Base-by-base conservation (phyloP, 176 grass and related monocot genomes). In the Alopecurus myosuroides region DNA sequence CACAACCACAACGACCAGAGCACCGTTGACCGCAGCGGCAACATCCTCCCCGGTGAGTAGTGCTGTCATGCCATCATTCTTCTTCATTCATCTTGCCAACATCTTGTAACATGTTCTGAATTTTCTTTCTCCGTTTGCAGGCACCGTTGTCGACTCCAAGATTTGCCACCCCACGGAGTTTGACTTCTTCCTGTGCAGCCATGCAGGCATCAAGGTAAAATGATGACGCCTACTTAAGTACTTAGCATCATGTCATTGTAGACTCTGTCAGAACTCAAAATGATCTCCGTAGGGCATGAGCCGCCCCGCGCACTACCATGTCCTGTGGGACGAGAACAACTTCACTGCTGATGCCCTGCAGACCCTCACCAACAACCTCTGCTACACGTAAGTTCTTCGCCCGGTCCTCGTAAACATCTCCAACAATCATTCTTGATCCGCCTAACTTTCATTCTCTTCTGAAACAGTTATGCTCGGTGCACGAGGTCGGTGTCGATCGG, bases 141-240 rank as follows among this genome's bases (percentile, higher is more conserved):
- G 97, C 56, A 98, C 93, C 37, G 88, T 98, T 19, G 93, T 98
- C 9, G 97, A 98, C 76, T 87, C 85, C 19, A 95, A 90, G 85
- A 98, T 98, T 56, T 98, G 93, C 76, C 97, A 98, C 34, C 97
- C 97, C 12, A 98, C 93, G 9, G 93, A 95, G 70, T 98, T 98
- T 5, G 93, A 95, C 20, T 98, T 95, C 69, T 98, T 92, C 81
- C 72, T 98, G 33, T 95, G 97, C 87, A 98, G 97, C 82, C 96
- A 98, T 85, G 93, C 96, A 30, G 96, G 96, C 35, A 95, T 98
- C 26, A 90, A 95, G 84, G 91, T 92, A 81, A 64, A 12, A 61
- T 20, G 30, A 58, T 41, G 6, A 0, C 26, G 9, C 72, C 14
- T 36, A 5, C n/a, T n/a, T n/a, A n/a, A n/a, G n/a, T n/a, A n/a